These are phyloP conservation scores for Amniculicola lignicola DNA, from an alignment of 495 filamentous ascomycete genomes.

Conservation along the genomic window DNA sequence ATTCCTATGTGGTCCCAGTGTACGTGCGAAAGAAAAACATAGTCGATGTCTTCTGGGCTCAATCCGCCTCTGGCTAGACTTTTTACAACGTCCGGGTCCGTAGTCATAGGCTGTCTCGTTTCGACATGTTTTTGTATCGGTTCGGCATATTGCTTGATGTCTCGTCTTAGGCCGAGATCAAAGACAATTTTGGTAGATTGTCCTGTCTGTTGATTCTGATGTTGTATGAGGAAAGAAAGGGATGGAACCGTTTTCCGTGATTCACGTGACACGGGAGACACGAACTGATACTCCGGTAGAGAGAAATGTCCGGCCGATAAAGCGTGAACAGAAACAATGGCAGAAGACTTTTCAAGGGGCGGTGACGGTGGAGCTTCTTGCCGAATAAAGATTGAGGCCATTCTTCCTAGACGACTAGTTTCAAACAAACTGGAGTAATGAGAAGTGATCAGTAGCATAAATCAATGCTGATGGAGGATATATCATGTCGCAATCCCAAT, in stretches of 20 bases:
- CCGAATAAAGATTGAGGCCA: conserved; percentile 9
- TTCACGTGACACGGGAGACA: conserved; percentile 32
- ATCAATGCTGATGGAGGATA: too few species aligned
- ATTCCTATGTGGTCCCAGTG: conserved; percentile 49
- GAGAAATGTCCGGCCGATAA: conserved; percentile 38
- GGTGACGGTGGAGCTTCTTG: conserved; percentile 21
- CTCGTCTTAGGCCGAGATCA: conserved; percentile 44
- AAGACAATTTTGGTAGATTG: conserved; percentile 43
- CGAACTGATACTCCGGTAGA: conserved; percentile 45
- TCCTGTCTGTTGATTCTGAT: conserved; percentile 21
- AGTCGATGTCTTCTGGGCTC: conserved; percentile 42
- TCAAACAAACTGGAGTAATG: too few species aligned
- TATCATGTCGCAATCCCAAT: too few species aligned
- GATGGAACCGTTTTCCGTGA: conserved; percentile 37
- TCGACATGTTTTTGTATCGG: conserved; percentile 40
- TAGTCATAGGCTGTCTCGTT: conserved; percentile 40
- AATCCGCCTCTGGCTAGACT: conserved; percentile 38
- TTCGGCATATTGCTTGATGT: conserved; percentile 37
- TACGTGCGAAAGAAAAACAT: conserved; percentile 45
- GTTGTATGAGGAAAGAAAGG: conserved; percentile 44
- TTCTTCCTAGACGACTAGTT: neutral
- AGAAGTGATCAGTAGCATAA: too few species aligned
- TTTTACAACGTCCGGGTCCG: conserved; percentile 40
- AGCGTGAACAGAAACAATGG: conserved; percentile 21
- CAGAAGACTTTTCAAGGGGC: conserved; percentile 17